Evolutionary conservation across 805 yeast genomes (phyloP).

Genomic region (Metschnikowia cerradonensis): DNA sequence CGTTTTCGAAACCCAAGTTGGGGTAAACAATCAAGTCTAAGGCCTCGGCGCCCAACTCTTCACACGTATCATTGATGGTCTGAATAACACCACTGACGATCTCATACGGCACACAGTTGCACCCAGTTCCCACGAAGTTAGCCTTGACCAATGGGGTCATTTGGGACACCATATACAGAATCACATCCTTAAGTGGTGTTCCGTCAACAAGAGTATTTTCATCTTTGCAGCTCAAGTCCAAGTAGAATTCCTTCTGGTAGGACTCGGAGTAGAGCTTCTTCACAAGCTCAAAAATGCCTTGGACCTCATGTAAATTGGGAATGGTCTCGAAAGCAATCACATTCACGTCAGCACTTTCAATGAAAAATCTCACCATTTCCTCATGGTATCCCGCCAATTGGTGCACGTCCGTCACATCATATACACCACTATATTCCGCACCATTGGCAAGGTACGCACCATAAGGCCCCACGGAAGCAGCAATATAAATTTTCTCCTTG

Average conservation of each 20-base stretch:
- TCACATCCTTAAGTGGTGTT: slow-evolving; percentile 23
- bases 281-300: slow-evolving; percentile 44
- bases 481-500: slow-evolving; percentile 28
- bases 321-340: slow-evolving; percentile 68
- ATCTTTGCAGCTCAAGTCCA: slow-evolving; percentile 33
- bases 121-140: slow-evolving; percentile 52
- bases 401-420: slow-evolving; percentile 37
- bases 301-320: slow-evolving; percentile 57
- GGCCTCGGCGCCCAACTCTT: slow-evolving; percentile 7
- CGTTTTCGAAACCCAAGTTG: slow-evolving; percentile 69
- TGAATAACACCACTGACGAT: slow-evolving; percentile 39
- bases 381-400: slow-evolving; percentile 49
- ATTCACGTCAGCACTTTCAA: slow-evolving; percentile 44
- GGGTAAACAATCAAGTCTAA: slow-evolving; percentile 61
- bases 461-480: slow-evolving; percentile 74
- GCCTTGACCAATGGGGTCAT: slow-evolving; percentile 12
- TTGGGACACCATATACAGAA: slow-evolving; percentile 27
- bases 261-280: slow-evolving; percentile 20
- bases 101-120: slow-evolving; percentile 59
- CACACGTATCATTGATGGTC: slow-evolving; percentile 22
- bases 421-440: slow-evolving; percentile 70
- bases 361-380: slow-evolving; percentile 40
- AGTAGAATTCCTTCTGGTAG: slow-evolving; percentile 40
- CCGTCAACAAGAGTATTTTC: slow-evolving; percentile 28
- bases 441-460: slow-evolving; percentile 69